Evolutionary conservation across 2,329 filamentous ascomycete genomes (phyloP), one percentile per base, ranked within the genome.

Genomic region (Didymella segeticola): DNA sequence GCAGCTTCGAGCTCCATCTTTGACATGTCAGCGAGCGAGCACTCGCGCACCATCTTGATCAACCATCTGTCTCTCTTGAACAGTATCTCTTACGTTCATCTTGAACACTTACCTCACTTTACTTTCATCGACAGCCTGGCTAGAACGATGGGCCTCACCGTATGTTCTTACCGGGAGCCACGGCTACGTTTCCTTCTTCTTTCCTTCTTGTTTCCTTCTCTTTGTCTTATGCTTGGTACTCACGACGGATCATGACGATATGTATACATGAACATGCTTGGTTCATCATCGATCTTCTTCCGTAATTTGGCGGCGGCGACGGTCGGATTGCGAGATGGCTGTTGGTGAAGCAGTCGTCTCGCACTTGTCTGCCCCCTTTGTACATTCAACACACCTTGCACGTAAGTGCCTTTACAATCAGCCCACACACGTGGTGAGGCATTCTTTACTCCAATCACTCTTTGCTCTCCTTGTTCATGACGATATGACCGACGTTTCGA

Each of bases 21-120:
- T 63, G 58, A 50, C 52, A 54, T 64, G 53, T 64, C 56, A 55
- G 58, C 46, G 53, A 54, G 45, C 56, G 60, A 57, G 56, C 57
- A 62, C 59, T 60, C 55, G 56, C 47, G 25, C 63, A 58, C 62
- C 63, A 52, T 53, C n/a, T 56, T 48, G 61, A 59, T 56, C 54
- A 49, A 45, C 50, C 46, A 55, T 61, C 48, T 62, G 56, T 57
- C 58, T 55, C 47, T 52, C 57, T 33, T 56, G 48, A 67, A 69
- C 68, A 69, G 66, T 57, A 68, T 74, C 50, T 72, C 67, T 45
- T 71, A 62, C 70, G 67, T 73, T 47, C 38, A 66, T 67, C 66
- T 48, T 57, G 56, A 20, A 37, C 56, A 57, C 41, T 52, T 59
- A 61, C 57, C 53, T 60, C 61, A 38, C 38, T 50, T 54, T 38